phyloP scores from a whole-genome alignment of 2,329 filamentous ascomycete genomes.

The Neofusicoccum laricinum region DNA sequence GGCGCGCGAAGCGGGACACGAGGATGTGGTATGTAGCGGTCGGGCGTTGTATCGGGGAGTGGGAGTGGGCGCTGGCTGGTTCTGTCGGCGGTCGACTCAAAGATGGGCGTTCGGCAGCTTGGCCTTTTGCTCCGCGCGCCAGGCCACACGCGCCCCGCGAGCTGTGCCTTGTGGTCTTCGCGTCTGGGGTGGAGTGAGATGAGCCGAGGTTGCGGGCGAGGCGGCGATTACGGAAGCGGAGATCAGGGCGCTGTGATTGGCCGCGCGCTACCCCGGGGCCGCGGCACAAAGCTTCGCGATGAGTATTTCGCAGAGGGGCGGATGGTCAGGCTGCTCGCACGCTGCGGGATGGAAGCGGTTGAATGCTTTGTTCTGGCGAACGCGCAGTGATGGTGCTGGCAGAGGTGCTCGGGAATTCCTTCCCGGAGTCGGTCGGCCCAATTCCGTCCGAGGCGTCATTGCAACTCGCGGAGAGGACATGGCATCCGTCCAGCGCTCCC shows the following conservation, averaged over 20 bases:
- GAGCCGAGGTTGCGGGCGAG: constrained; percentile 5
- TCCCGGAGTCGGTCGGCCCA: background rate
- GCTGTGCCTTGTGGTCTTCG: no score
- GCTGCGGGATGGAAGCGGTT: background rate
- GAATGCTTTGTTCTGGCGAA: no score
- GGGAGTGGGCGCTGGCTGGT: no score
- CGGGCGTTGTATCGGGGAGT: background rate
- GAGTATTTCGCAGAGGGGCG: background rate
- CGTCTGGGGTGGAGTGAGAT: constrained; percentile 4
- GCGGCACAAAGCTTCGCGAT: background rate
- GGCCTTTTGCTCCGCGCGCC: background rate
- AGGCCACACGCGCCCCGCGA: background rate
- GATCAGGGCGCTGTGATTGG: constrained; percentile 8
- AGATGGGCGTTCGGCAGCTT: background rate
- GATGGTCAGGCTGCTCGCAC: no score
- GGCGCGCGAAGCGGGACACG: no score
- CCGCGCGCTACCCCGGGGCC: background rate
- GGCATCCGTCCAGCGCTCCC: no score
- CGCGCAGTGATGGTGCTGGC: background rate
- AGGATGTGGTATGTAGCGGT: background rate
- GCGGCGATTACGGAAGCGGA: background rate
- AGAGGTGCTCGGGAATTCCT: background rate
- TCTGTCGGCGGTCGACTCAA: background rate
- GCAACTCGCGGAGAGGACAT: no score
- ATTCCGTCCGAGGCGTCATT: background rate